phyloP scores from a whole-genome alignment of 225 moss, liverwort and hornwort genomes.

The Thuidium tamariscinum region DNA sequence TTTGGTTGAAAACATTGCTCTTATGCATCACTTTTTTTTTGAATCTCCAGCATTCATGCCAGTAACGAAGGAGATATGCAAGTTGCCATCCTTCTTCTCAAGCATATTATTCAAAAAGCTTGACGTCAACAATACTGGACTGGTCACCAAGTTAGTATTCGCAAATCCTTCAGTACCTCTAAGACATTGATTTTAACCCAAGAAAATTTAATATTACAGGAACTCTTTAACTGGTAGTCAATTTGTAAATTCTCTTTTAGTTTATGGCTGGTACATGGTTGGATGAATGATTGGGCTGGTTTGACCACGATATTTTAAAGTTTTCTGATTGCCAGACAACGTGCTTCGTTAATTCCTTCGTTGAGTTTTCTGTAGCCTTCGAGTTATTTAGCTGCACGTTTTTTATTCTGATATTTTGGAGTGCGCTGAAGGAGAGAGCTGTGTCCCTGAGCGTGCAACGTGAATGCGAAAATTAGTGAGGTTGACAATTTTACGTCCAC shows the following conservation, averaged over 20 bases:
- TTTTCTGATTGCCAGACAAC: not conserved
- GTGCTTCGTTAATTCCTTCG: not conserved
- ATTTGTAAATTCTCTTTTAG: not conserved
- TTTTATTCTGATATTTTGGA: not conserved
- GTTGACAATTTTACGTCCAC: not conserved
- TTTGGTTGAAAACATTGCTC: not conserved
- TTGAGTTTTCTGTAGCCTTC: not conserved
- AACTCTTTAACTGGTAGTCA: not conserved
- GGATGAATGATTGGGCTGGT: not conserved
- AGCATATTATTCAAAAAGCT: slow-evolving; percentile 74
- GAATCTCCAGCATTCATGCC: slow-evolving; percentile 54
- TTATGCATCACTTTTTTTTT: not conserved
- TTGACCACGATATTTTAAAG: not conserved
- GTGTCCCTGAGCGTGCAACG: not conserved
- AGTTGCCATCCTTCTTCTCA: slow-evolving; percentile 90
- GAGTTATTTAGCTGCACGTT: not conserved
- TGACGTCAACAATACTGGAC: slow-evolving; percentile 47
- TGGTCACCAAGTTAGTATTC: slow-evolving; percentile 63
- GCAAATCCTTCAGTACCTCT: not conserved
- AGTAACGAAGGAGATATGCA: slow-evolving; percentile 86
- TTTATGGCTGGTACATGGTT: not conserved
- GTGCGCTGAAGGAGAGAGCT: not conserved
- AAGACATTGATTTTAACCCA: no score
- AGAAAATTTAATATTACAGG: not conserved
- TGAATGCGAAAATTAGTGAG: not conserved